Percentiles rank a stretch among this genome's conserved stretches.
These are phyloP conservation scores for Talaromyces stipitatus DNA, from an alignment of 495 filamentous ascomycete species.

Conservation along the genomic window DNA sequence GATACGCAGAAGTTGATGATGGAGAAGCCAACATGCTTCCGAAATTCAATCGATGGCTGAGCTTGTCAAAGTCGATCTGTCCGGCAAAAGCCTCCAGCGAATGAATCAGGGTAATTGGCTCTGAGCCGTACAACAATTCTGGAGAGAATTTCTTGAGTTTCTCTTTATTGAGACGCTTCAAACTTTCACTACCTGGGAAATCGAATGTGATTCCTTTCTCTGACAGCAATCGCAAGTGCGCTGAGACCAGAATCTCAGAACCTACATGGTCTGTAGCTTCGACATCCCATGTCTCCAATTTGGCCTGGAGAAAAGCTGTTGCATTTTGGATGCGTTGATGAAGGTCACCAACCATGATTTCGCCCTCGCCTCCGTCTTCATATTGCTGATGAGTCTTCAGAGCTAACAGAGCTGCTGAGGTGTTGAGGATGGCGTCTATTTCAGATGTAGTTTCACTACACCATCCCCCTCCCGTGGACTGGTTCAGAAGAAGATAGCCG, in stretches of 20 bases:
- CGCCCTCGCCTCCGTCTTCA: neutral
- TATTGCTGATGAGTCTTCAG: neutral
- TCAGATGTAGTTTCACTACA: constrained; percentile 3
- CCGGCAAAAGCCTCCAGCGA: constrained; percentile 31
- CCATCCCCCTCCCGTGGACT: constrained; percentile 16
- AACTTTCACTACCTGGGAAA: constrained; percentile 12
- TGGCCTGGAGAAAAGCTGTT: neutral
- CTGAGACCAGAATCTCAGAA: constrained; percentile 30
- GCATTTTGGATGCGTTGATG: neutral
- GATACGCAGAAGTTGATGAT: constrained; percentile 9
- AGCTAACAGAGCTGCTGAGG: constrained; percentile 15
- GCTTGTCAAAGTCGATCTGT: constrained; percentile 23
- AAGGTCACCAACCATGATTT: neutral
- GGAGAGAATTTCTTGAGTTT: neutral
- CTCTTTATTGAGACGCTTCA: neutral
- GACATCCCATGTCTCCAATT: constrained; percentile 9
- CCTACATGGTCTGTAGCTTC: constrained; percentile 16
- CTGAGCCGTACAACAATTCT: constrained; percentile 3
- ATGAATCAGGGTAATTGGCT: constrained; percentile 10
- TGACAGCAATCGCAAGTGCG: constrained; percentile 14
- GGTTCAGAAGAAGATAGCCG: constrained; percentile 10
- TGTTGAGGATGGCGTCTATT: constrained; percentile 18
- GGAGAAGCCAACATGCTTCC: constrained; percentile 32
- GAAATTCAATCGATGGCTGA: constrained; percentile 23
- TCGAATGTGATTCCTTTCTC: constrained; percentile 11